phyloP scores from a whole-genome alignment of 1,284 basidiomycete genomes.

The Malassezia pachydermatis region DNA sequence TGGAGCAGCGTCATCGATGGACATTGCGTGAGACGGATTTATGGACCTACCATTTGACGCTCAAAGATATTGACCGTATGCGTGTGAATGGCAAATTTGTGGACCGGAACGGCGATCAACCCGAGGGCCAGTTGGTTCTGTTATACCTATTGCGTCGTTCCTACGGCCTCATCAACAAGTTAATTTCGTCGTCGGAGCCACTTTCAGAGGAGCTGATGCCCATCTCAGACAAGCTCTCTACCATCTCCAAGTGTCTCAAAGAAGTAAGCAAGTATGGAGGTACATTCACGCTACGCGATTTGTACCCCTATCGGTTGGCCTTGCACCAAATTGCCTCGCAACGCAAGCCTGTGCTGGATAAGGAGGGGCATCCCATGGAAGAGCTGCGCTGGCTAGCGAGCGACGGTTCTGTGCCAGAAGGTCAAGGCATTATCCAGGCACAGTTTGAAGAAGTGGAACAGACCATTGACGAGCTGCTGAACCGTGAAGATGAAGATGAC shows the following conservation, averaged over 20 bases:
- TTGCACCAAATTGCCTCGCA: slow-evolving; percentile 89
- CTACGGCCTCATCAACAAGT: slow-evolving; percentile 86
- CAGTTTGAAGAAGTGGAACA: slow-evolving; percentile 95
- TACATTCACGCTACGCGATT: slow-evolving; percentile 82
- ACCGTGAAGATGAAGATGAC: slow-evolving; percentile 43
- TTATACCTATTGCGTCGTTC: slow-evolving; percentile 85
- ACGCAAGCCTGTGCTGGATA: slow-evolving; percentile 77
- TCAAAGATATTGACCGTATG: slow-evolving; percentile 96
- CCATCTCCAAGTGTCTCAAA: slow-evolving; percentile 68
- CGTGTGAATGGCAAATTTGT: slow-evolving; percentile 93
- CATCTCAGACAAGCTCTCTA: slow-evolving; percentile 58
- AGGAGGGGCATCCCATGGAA: slow-evolving; percentile 49
- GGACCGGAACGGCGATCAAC: slow-evolving; percentile 81
- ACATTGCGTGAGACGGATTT: slow-evolving; percentile 84
- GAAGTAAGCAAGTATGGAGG: slow-evolving; percentile 96
- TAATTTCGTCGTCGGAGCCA: slow-evolving; percentile 93
- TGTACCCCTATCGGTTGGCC: slow-evolving; percentile 94
- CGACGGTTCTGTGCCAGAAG: slow-evolving; percentile 79
- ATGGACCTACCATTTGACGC: slow-evolving; percentile 68
- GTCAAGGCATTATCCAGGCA: slow-evolving; percentile 90
- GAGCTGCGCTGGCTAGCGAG: slow-evolving; percentile 46
- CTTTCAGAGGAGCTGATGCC: slow-evolving; percentile 98
- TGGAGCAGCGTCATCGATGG: slow-evolving; percentile 93
- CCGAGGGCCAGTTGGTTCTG: slow-evolving; percentile 79
- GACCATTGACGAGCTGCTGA: slow-evolving; percentile 58